A percentile compares a stretch with the other conserved stretches of the same genome.
Evolutionary conservation across 345 rosid species (phyloP).

Genomic region (Corchorus capsularis): DNA sequence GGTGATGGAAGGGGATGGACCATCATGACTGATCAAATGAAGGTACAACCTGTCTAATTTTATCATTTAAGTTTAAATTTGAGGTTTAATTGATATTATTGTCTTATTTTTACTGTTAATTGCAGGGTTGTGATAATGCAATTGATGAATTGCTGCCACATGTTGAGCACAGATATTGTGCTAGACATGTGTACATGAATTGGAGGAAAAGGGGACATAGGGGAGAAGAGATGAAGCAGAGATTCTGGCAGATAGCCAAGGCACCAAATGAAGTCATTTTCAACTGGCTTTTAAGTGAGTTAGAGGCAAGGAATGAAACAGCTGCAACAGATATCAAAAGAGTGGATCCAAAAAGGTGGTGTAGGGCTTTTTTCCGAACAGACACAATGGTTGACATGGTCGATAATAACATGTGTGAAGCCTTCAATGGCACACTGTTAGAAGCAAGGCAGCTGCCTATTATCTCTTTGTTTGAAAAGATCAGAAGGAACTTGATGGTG

Average conservation of each 20-base stretch:
- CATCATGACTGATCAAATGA: not conserved
- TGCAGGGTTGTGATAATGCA: not conserved
- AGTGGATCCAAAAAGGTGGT: too few relatives aligned
- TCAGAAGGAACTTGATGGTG: not conserved
- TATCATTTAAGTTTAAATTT: not conserved
- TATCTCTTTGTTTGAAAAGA: not conserved
- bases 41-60: not conserved
- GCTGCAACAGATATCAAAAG: too few relatives aligned
- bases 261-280: not conserved
- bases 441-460: not conserved
- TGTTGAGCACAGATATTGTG: not conserved
- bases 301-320: too few relatives aligned
- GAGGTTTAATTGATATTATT: not conserved
- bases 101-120: not conserved
- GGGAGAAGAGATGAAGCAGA: too few relatives aligned
- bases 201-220: not conserved
- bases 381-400: too few relatives aligned
- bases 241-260: too few relatives aligned
- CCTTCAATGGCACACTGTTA: not conserved
- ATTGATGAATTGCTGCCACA: not conserved
- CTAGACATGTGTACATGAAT: not conserved
- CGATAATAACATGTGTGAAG: too few relatives aligned
- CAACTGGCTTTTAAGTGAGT: not conserved
- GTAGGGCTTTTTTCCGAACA: too few relatives aligned
- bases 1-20: not conserved